phyloP scores from a whole-genome alignment of 768 basidiomycete species.

The Suillus decipiens region DNA sequence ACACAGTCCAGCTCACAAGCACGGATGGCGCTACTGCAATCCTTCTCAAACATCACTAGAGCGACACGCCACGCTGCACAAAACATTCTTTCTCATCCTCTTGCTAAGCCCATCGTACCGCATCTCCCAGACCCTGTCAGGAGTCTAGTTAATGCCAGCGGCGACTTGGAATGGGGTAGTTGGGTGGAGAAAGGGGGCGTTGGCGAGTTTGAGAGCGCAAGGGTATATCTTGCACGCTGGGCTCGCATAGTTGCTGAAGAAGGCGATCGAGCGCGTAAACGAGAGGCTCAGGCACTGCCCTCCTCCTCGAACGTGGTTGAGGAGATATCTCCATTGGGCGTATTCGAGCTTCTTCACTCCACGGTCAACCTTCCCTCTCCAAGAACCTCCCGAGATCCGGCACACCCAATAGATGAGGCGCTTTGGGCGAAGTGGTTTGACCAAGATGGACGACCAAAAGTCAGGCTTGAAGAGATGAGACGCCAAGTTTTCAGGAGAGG shows the following conservation, averaged over 20 bases:
- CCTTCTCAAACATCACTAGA: slow-evolving; percentile 92
- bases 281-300: slow-evolving; percentile 73
- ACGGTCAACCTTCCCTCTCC: slow-evolving; percentile 81
- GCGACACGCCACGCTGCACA: slow-evolving; percentile 93
- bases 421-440: slow-evolving; percentile 82
- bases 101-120: slow-evolving; percentile 94
- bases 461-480: slow-evolving; percentile 69
- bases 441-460: slow-evolving; percentile 64
- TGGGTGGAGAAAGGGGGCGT: slow-evolving; percentile 94
- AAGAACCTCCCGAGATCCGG: slow-evolving; percentile 78
- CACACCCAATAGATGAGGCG: slow-evolving; percentile 70
- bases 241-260: slow-evolving; percentile 97
- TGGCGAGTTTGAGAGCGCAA: slow-evolving; percentile 94
- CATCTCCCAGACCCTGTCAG: slow-evolving; percentile 94
- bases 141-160: slow-evolving; percentile 85
- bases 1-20: slow-evolving; percentile 66
- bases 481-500: slow-evolving; percentile 81
- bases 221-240: slow-evolving; percentile 96
- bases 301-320: slow-evolving; percentile 50
- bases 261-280: slow-evolving; percentile 84
- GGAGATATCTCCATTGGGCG: slow-evolving; percentile 75
- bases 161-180: slow-evolving; percentile 91
- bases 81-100: slow-evolving; percentile 91
- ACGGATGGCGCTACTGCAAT: slow-evolving; percentile 82
- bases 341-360: slow-evolving; percentile 84